Evolutionary conservation across 129 eudicot genomes (phyloP), one percentile per base, ranked within the genome.

Genomic region (Escallonia herrerae): DNA sequence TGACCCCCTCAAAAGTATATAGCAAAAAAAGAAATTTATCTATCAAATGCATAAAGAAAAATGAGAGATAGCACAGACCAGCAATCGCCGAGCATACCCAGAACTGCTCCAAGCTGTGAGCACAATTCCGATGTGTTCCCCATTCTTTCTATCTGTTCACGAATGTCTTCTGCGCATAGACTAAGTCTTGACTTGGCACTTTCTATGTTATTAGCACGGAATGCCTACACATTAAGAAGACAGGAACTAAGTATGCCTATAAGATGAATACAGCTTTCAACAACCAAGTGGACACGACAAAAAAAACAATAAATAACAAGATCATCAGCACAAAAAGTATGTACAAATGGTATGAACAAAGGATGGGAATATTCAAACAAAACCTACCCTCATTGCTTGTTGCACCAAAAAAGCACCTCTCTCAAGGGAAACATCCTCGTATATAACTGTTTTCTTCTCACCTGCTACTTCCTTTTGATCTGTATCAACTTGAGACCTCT

Each of bases 81-180:
- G 81, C 96, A 91, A 73, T 91, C 98, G 40, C 98, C 98, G 40
- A 91, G 98, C 91, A 83, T 85, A 33, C 98, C 98, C 76, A 91
- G 66, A 2, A 91, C 95, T 3, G 96, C 98, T 72, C 98, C 98
- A 45, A 91, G 81, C 70, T 91, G 98, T 52, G 98, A 87, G 77
- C 96, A 91, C 72, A 91, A 56, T 47, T 91, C 96, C 14, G 95
- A 77, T 80, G 94, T 85, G 66, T 88, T 80, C 56, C 95, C 96
- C 43, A 64, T 67, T 74, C 73, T 63, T 63, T 72, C 86, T 52
- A 91, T 62, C 70, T 91, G 95, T 77, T 91, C 98, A 58, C 95
- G 56, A 52, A 91, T 82, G 59, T 91, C 98, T 62, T 85, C 81
- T 43, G 87, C 95, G 73, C 98, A 91, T 58, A 91, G 7, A 72